phyloP scores from a whole-genome alignment of 306 rosid species.

The Canavalia gladiata region DNA sequence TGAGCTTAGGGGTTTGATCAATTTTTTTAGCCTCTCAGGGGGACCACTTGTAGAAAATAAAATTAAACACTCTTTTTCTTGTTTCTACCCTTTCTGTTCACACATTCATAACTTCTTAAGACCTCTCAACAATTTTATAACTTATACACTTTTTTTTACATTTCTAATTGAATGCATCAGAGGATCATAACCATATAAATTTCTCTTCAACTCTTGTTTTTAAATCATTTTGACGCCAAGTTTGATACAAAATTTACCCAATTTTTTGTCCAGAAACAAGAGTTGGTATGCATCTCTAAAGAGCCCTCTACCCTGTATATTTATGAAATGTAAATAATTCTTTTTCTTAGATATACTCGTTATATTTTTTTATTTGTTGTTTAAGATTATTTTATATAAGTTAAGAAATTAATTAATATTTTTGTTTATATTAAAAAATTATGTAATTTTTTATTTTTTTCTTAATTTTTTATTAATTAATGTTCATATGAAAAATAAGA shows the following conservation, averaged over 20 bases:
- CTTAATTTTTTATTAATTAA: no score
- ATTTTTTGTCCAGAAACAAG: background rate
- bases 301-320: background rate
- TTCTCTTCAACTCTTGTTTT: background rate
- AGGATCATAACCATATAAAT: background rate
- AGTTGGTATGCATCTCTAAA: background rate
- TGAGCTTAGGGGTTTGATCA: conserved; percentile 66
- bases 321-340: background rate
- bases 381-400: no score
- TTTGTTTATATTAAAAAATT: no score
- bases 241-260: background rate
- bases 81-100: conserved; percentile 32
- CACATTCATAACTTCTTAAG: background rate
- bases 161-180: conserved; percentile 9
- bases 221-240: background rate
- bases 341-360: no score
- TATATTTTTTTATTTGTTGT: no score
- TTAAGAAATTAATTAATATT: no score
- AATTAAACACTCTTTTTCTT: conserved; percentile 9
- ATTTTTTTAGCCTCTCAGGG: conserved; percentile 47
- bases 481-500: no score
- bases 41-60: conserved; percentile 67
- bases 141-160: background rate
- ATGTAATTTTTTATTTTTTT: no score
- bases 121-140: background rate